Conservation (phyloP, 306 rosid species). For the Betula pendula region DNA sequence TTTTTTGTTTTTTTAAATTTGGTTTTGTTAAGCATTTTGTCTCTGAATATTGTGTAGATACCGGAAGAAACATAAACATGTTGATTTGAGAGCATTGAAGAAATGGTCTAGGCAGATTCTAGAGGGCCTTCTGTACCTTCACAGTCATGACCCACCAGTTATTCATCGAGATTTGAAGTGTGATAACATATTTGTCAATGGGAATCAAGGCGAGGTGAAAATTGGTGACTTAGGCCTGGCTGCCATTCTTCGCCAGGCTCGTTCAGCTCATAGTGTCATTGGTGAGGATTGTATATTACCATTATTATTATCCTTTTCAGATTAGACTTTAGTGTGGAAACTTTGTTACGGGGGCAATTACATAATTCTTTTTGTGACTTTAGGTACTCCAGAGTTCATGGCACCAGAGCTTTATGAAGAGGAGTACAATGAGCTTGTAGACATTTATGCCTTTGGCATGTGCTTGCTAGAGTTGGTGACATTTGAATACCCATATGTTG, state of each 20-base stretch:
- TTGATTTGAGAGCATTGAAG: constrained; percentile 94
- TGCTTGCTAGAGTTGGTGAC: constrained; percentile 95
- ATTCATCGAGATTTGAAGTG: constrained; percentile 98
- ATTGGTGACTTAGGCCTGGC: constrained; percentile 97
- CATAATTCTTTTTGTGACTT: constrained; percentile 27
- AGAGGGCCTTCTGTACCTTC: constrained; percentile 95
- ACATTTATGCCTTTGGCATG: constrained; percentile 98
- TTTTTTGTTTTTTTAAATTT: constrained; percentile 12
- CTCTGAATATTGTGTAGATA: constrained; percentile 50
- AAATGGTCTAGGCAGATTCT: constrained; percentile 98
- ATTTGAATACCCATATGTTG: constrained; percentile 84
- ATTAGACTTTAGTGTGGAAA: constrained; percentile 1
- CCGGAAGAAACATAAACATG: constrained; percentile 91
- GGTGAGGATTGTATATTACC: constrained; percentile 50
- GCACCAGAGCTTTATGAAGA: constrained; percentile 98
- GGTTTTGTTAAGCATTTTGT: constrained; percentile 9
- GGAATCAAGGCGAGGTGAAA: constrained; percentile 98
- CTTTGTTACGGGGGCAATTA: constrained; percentile 17
- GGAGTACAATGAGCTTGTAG: constrained; percentile 96
- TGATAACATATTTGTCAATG: constrained; percentile 95
- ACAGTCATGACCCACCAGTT: constrained; percentile 86
- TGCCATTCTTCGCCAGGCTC: constrained; percentile 89
- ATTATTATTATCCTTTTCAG: constrained; percentile 19
- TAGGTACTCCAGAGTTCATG: constrained; percentile 99
- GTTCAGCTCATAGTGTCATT: constrained; percentile 89